phyloP scores from a whole-genome alignment of 768 basidiomycete species.

The Butyriboletus loyo region DNA sequence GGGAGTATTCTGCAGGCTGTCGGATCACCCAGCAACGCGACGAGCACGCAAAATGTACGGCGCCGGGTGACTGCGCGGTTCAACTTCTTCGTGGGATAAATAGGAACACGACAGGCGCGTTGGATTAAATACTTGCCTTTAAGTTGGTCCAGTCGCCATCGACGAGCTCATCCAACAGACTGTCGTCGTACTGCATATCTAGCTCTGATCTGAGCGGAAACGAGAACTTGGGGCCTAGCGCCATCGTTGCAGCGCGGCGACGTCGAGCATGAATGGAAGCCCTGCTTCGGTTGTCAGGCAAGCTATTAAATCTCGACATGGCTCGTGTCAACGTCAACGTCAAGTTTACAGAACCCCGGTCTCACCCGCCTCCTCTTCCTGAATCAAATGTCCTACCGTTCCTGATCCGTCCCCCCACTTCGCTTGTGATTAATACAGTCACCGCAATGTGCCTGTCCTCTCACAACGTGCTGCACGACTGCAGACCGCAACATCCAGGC shows the following conservation, averaged over 20 bases:
- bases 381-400: not conserved
- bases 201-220: not conserved
- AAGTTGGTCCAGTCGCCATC: constrained; percentile 20
- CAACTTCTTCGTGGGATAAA: constrained; percentile 14
- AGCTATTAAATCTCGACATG: not conserved
- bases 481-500: not conserved
- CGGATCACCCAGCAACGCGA: constrained; percentile 5
- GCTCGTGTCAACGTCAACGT: constrained; percentile 16
- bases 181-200: not conserved
- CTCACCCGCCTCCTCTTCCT: not conserved
- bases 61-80: not conserved
- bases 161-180: constrained; percentile 5
- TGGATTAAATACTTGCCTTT: constrained; percentile 15
- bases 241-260: not conserved
- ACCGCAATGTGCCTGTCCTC: not conserved
- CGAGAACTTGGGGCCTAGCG: not conserved
- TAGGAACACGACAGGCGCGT: not conserved
- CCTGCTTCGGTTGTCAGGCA: not conserved
- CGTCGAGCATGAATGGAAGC: not conserved
- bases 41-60: constrained; percentile 1
- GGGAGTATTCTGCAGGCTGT: not conserved
- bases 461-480: not conserved
- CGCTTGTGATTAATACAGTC: not conserved
- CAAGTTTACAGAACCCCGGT: not conserved
- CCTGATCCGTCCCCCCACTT: not conserved